Base-by-base conservation (phyloP, 192 early-diverging fungal species). In the Diversispora eburnea region DNA sequence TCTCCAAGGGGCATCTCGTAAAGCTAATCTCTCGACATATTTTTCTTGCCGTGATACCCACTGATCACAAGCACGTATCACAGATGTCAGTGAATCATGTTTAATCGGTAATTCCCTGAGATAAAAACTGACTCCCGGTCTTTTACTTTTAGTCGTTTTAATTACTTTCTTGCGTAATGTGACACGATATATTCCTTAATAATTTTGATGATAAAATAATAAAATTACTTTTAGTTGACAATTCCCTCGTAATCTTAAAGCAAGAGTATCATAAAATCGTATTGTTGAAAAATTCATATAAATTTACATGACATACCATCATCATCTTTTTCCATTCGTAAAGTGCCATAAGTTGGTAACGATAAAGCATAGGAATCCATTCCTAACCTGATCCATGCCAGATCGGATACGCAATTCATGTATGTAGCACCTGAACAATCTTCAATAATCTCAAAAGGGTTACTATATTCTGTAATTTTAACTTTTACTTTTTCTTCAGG, bases 11-110 rank as follows among this genome's bases (percentile, higher is more conserved):
- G 90, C 87, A 59, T 70, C 76, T 51, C 88, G 85, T 17, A 49
- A 69, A 17, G 52, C 52, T 39, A n/a, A 79, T 39, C 7, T 71
- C 20, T 1, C 58, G 58, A 19, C 73, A 58, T 12, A 75, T 57
- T 20, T 69, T 60, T 25, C 82, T 60, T 3, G 51, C 77, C 4
- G 79, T 65, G 4, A 65, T 41, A 5, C 39, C 80, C 84, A 85
- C 0, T 87, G 88, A 76, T 95, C 93, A 7, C 86, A 81, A 10
- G 84, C 91, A 17, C 74, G 86, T 19, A 93, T 77, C 8, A 84
- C 87, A n/a, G 74, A 78, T 43, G 63, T 75, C 46, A 91, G 77
- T 20, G 77, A 76, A 64, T 88, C 86, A 17, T 84, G 78, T 33
- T 61, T 68, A 17, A 87, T 77, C 9, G 80, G 76, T 15, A 85